Evolutionary conservation across 1,284 basidiomycete genomes (phyloP).

Genomic region (Entoloma clypeatum): DNA sequence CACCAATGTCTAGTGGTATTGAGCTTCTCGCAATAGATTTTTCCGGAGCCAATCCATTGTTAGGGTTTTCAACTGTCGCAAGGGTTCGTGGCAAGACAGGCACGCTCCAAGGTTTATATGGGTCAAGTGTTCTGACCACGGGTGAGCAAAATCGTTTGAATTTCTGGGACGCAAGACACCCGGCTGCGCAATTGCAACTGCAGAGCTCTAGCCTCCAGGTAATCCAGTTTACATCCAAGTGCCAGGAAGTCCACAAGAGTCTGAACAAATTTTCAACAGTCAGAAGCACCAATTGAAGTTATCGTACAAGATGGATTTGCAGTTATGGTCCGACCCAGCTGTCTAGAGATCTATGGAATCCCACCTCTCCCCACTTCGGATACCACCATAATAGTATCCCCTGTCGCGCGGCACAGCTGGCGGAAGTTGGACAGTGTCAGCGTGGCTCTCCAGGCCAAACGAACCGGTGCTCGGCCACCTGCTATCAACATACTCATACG

Average conservation of each 20-base stretch:
- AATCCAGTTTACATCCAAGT: conserved; percentile 1
- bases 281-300: conserved; percentile 35
- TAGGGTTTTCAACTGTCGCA: conserved; percentile 33
- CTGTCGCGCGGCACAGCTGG: conserved; percentile 45
- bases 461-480: conserved; percentile 11
- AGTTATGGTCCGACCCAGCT: conserved; percentile 37
- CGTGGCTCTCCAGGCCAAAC: conserved; percentile 29
- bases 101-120: conserved; percentile 33
- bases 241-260: background rate
- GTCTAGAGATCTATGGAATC: conserved; percentile 36
- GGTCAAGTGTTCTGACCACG: conserved; percentile 35
- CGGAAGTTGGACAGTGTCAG: conserved; percentile 51
- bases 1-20: too few species aligned
- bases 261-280: conserved; percentile 19
- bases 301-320: conserved; percentile 38
- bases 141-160: conserved; percentile 28
- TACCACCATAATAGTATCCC: conserved; percentile 35
- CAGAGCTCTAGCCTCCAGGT: conserved; percentile 22
- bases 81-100: conserved; percentile 30
- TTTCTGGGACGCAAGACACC: conserved; percentile 27
- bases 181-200: conserved; percentile 28
- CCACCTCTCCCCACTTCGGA: conserved; percentile 9
- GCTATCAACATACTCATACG: conserved; percentile 53
- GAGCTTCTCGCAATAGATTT: conserved; percentile 36
- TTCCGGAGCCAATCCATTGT: conserved; percentile 28